phyloP scores from a whole-genome alignment of 352 stramenopile species.

The Pythium apleroticum region DNA sequence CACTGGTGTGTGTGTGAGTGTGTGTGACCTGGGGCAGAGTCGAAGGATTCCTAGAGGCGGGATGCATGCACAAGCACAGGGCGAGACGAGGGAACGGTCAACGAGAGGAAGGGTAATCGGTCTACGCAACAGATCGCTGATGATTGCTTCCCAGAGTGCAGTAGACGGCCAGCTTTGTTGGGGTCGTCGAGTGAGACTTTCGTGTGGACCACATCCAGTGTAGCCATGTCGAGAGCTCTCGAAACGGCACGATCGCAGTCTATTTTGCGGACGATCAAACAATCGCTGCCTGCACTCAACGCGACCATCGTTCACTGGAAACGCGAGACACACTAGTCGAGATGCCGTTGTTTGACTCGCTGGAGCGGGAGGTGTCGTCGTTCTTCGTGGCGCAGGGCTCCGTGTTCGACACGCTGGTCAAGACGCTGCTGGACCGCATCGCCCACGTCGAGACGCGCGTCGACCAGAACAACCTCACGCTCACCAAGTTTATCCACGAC shows the following conservation, averaged over 20 bases:
- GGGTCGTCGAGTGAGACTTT: no score
- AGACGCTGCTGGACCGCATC: constrained; percentile 57
- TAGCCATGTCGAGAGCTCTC: constrained; percentile 5
- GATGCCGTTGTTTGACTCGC: constrained; percentile 68
- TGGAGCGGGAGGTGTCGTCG: constrained; percentile 57
- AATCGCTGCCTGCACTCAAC: not conserved
- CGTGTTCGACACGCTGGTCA: constrained; percentile 61
- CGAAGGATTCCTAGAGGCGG: constrained; percentile 7
- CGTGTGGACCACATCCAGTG: constrained; percentile 12
- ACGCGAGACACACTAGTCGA: not conserved
- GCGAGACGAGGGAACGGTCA: not conserved
- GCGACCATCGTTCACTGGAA: not conserved
- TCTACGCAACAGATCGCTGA: not conserved
- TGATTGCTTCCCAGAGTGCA: not conserved
- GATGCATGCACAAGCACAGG: constrained; percentile 2
- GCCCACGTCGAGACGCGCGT: constrained; percentile 41
- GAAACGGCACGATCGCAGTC: not conserved
- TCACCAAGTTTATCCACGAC: constrained; percentile 2
- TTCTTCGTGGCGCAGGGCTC: constrained; percentile 75
- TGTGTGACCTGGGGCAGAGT: no score
- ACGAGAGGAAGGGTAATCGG: not conserved
- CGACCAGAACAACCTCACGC: constrained; percentile 22
- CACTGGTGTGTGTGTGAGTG: no score
- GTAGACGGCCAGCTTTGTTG: no score
- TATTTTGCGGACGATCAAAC: constrained; percentile 3